Base-by-base conservation (phyloP, 2,329 filamentous ascomycete genomes). In the Didymosphaeria variabile region DNA sequence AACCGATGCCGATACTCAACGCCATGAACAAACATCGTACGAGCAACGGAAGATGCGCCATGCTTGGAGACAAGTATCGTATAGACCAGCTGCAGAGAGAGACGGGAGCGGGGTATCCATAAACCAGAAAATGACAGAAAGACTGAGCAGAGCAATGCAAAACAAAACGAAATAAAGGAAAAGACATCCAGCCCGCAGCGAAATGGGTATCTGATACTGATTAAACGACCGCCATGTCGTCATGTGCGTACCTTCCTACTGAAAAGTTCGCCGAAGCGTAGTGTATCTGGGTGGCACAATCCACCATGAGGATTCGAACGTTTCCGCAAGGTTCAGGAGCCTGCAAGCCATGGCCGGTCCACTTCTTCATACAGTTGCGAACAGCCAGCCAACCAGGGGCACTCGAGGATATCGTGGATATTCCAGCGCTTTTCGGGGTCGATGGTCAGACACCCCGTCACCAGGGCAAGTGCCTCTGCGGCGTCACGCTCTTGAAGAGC, bases 401-500 rank as follows among this genome's bases (percentile, higher is more conserved):
- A 85, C 23, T 80, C 79, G 40, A 90, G 71, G 21, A 87, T 81
- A 45, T 87, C 82, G 38, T 80, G 79, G 54, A 90, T 83, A 36
- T 81, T 84, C 85, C 85, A 88, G 45, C 88, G 82, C 54, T 80
- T 77, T 44, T 84, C 78, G 34, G 81, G 74, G 56, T 89, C 82
- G 79, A 86, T 82, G 36, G 87, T 81, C 26, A 91, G 77, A 69
- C 88, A 90, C 4, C 87, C 86, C 46, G 80, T 78, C 17, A 90
- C 79, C 26, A 90, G 69, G n/a, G 86, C 85, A 47, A 87, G 77
- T 10, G 83, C 84, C 29, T 84, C 82, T 32, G 81, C 76, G 6
- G 75, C 74, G 36, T 73, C 69, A 31, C 66, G 66, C 10, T 68
- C 70, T 60, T 77, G 75, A 15, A 79, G 70, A 0, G 79, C 78